Base-by-base conservation (phyloP, 768 basidiomycete genomes). In the Phlegmacium glaucopus region DNA sequence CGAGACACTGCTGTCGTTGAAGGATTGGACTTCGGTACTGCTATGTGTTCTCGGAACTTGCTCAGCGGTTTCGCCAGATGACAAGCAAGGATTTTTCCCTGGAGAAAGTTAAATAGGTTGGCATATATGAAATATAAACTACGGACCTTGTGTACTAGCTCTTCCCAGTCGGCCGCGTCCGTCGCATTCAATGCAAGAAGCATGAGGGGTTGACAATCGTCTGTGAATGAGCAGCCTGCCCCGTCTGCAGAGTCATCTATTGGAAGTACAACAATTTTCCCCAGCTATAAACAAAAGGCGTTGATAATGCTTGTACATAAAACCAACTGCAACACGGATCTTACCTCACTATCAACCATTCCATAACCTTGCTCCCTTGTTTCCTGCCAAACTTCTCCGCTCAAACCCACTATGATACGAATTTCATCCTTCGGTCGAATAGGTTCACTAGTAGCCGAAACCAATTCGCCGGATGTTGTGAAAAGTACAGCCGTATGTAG, bases 291-390 rank as follows among this genome's bases (percentile, higher is more conserved):
- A 36, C 44, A 41, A 32, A 47, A 39, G 18, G 37, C 32, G 34
- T 25, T 35, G 40, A 28, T 27, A 13, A 18, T 25, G 22, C 39
- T 29, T 15, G 47, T 35, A 47, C 39, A 44, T 38, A n/a, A n/a
- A n/a, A n/a, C n/a, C 48, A 50, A 39, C 25, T 42, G 36, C 32
- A 38, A 25, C 27, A 42, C 25, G 22, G 22, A 22, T 62, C 72
- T 56, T 55, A 88, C 88, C 77, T 90, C 87, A 61, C 83, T 83
- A 50, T 90, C 87, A 3, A 82, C 83, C 81, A 85, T 85, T 13
- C 85, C 86, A 38, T 74, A 70, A 9, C 79, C 82, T 39, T 82
- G 74, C 17, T 78, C 81, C 50, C 71, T 74, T 22, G 82, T 86
- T 65, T 90, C 88, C 42, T 80, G 80, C 88, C 89, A 91, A 28